Percentiles rank a stretch among this genome's conserved stretches.
These are phyloP conservation scores for Parsonsia alboflavescens DNA, from an alignment of 257 asterid species.

Conservation along the genomic window DNA sequence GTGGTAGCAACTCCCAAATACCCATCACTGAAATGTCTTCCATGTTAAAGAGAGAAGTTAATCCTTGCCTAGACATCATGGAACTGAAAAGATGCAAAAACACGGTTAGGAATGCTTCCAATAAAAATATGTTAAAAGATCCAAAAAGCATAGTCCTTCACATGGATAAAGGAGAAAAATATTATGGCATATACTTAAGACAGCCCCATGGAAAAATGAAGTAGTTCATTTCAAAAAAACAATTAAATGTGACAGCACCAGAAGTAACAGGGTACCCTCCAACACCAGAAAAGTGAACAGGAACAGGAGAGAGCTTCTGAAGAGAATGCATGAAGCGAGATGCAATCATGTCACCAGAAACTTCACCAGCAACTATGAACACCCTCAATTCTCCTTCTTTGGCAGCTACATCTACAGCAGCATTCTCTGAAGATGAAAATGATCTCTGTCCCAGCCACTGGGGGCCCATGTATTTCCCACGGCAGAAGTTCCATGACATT, in stretches of 20 bases:
- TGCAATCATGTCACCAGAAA: conserved; percentile 85
- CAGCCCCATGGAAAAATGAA: background rate
- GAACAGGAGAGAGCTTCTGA: conserved; percentile 54
- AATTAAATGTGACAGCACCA: background rate
- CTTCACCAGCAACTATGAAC: conserved; percentile 93
- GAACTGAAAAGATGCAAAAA: conserved; percentile 32
- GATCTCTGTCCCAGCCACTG: conserved; percentile 30
- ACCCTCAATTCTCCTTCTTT: conserved; percentile 88
- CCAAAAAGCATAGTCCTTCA: background rate
- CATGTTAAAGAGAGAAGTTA: conserved; percentile 64
- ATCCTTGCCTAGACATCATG: conserved; percentile 72
- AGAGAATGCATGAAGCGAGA: conserved; percentile 83
- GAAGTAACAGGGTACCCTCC: conserved; percentile 61
- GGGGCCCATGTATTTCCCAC: background rate
- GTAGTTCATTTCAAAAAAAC: background rate
- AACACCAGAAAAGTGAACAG: conserved; percentile 73
- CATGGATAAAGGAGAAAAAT: background rate
- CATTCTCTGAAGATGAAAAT: conserved; percentile 35
- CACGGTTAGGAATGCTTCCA: background rate
- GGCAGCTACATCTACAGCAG: conserved; percentile 49
- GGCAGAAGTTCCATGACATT: background rate
- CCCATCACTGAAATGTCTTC: conserved; percentile 97
- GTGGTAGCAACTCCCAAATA: conserved; percentile 87
- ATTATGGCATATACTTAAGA: background rate
- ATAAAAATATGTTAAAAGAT: background rate